Percentiles rank a stretch among this genome's conserved stretches.
Conservation (phyloP, 2,329 filamentous ascomycete species). For the Ophiostoma tasmaniense region DNA sequence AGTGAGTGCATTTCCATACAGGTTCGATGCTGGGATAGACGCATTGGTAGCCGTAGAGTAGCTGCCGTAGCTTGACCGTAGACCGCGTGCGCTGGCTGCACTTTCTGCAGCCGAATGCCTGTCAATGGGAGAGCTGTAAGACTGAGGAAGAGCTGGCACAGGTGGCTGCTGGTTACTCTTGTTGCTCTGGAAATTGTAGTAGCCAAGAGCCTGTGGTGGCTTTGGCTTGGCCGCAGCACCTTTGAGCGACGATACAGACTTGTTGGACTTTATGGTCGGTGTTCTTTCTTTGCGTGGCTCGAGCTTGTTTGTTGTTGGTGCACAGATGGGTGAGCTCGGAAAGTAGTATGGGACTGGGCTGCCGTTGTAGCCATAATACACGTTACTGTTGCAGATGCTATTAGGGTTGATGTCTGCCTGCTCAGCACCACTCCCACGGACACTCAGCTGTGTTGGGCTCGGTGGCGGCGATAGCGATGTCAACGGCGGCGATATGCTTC, state of each 20-base stretch:
- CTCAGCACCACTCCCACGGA: constrained; percentile 2
- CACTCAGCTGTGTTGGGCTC: constrained; percentile 17
- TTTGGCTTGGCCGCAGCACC: not conserved
- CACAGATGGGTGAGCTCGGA: constrained; percentile 32
- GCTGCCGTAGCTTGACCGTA: constrained; percentile 16
- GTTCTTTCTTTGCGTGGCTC: constrained; percentile 25
- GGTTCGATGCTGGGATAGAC: not conserved
- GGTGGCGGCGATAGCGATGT: constrained; percentile 27
- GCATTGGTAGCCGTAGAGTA: constrained; percentile 11
- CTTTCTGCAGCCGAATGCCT: not conserved
- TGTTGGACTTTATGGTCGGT: constrained; percentile 13
- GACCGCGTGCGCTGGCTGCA: not conserved
- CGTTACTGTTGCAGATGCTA: not conserved
- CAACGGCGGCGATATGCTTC: constrained; percentile 26
- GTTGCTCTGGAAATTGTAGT: constrained; percentile 14
- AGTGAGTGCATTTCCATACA: constrained; percentile 18
- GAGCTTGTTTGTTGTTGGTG: constrained; percentile 31
- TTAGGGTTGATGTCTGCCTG: not conserved
- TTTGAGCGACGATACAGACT: not conserved
- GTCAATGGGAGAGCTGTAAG: not conserved
- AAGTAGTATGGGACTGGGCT: constrained; percentile 23
- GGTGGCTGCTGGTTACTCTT: not conserved
- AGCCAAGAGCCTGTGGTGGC: constrained; percentile 1
- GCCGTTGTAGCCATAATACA: constrained; percentile 7
- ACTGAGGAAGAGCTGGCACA: constrained; percentile 2